Base-by-base conservation (phyloP, 441 rosid species). In the Erodium moschatum region DNA sequence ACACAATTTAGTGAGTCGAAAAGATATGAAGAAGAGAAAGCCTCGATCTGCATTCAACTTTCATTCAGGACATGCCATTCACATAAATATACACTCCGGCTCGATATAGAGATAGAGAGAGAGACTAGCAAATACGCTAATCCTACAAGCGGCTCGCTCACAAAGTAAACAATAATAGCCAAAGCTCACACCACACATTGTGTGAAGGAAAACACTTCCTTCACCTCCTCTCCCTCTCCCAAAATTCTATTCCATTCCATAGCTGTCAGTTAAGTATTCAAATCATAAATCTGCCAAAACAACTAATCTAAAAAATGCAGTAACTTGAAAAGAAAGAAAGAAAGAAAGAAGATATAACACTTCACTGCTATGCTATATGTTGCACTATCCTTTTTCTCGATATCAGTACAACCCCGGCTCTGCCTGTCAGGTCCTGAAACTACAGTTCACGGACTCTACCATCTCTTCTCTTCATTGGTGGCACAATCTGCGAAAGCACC, bases 211-310 rank as follows among this genome's bases (percentile, higher is more conserved):
- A 54, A 18, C 60, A 6, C 21, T 16, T 6, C 21, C 61, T 11
- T 54, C 16, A 9, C 24, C 24, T 13, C 15, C 16, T 9, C 21
- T 54, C 61, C 2, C 61, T 54, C 61, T 19, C 24, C 7, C 5
- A 5, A 54, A 19, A 54, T 16, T 54, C 61, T 19, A 1, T 52
- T 40, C 46, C 46, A 1, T 40, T 40, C 11, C 46, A 40, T 40
- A 40, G 46, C 46, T 40, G 46, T 40, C 46, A 8, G 46, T 1
- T 40, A 8, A 7, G 46, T 8, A 7, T 40, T 29, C 31, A 29
- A 16, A 54, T 54, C 61, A 16, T 54, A 54, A 54, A 54, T 54
- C 61, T 54, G 61, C 61, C 61, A 54, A 54, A 54, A 54, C 61
- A 16, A 15, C 20, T 54, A 54, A 16, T 54, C 21, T 19, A 54